Conservation (phyloP, 768 basidiomycete genomes). For the Collybiopsis luxurians region DNA sequence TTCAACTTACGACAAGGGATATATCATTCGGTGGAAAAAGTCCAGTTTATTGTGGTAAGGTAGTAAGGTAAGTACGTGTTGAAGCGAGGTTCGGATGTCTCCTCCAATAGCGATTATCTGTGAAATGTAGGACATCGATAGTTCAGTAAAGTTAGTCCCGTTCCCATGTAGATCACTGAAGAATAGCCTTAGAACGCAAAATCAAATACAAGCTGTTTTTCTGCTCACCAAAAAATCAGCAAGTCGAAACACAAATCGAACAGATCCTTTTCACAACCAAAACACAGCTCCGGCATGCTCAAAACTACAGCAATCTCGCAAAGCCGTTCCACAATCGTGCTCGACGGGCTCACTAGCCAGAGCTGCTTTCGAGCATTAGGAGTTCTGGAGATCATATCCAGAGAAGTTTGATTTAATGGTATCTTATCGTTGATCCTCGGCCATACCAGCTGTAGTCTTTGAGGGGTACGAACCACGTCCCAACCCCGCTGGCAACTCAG, state of each 20-base stretch:
- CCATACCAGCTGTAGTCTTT: slow-evolving; percentile 9
- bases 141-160: background rate
- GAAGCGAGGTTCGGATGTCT: background rate
- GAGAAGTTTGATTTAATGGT: background rate
- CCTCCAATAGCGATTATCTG: slow-evolving; percentile 11
- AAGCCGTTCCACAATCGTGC: slow-evolving; percentile 2
- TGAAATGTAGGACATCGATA: slow-evolving; percentile 2
- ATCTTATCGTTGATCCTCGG: background rate
- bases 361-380: slow-evolving; percentile 3
- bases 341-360: background rate
- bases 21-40: slow-evolving; percentile 13
- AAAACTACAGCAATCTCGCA: slow-evolving; percentile 10
- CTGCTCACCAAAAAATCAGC: slow-evolving; percentile 11
- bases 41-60: slow-evolving; percentile 11
- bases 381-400: background rate
- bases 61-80: slow-evolving; percentile 3
- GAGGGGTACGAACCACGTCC: background rate
- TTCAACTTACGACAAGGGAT: slow-evolving; percentile 10
- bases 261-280: slow-evolving; percentile 4
- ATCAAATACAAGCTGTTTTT: background rate
- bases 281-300: background rate
- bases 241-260: slow-evolving; percentile 11
- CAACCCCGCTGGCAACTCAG: background rate
- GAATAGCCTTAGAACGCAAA: background rate
- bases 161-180: slow-evolving; percentile 1